These are phyloP conservation scores for Sambucus nigra DNA, from an alignment of 129 eudicot genomes.

Conservation along the genomic window DNA sequence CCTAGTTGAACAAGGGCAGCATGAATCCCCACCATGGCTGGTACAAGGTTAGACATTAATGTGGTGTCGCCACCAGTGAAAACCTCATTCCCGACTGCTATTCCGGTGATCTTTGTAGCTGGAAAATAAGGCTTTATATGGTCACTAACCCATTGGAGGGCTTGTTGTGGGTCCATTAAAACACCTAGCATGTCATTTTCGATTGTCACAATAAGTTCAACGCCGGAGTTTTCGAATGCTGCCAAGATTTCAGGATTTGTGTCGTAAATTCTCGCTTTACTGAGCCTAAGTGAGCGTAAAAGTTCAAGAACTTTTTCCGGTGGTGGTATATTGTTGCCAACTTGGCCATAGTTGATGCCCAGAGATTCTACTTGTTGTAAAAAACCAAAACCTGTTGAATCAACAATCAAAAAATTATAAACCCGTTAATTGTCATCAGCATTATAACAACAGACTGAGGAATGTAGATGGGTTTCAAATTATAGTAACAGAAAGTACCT, in stretches of 20 bases:
- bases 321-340: constrained; percentile 74
- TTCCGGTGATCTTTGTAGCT: constrained; percentile 66
- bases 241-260: constrained; percentile 69
- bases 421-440: not conserved
- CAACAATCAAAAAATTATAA: not conserved
- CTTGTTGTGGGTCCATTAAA: constrained; percentile 60
- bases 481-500: constrained; percentile 17
- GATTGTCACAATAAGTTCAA: constrained; percentile 65
- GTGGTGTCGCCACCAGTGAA: constrained; percentile 62
- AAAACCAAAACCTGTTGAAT: constrained; percentile 27
- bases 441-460: not conserved
- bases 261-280: constrained; percentile 80
- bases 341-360: constrained; percentile 88
- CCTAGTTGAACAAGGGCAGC: constrained; percentile 54
- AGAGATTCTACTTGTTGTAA: constrained; percentile 41
- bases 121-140: constrained; percentile 62
- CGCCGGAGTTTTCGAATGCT: constrained; percentile 63
- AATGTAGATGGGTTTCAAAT: not conserved
- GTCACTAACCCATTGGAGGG: constrained; percentile 65
- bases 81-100: constrained; percentile 86
- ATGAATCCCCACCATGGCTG: constrained; percentile 69
- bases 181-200: constrained; percentile 49
- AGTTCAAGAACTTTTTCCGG: constrained; percentile 65
- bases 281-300: constrained; percentile 37
- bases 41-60: constrained; percentile 51